Percentiles rank a stretch among this genome's conserved stretches.
These are phyloP conservation scores for Anthracocystis walkeri DNA, from an alignment of 1,284 basidiomycete species.

Conservation along the genomic window DNA sequence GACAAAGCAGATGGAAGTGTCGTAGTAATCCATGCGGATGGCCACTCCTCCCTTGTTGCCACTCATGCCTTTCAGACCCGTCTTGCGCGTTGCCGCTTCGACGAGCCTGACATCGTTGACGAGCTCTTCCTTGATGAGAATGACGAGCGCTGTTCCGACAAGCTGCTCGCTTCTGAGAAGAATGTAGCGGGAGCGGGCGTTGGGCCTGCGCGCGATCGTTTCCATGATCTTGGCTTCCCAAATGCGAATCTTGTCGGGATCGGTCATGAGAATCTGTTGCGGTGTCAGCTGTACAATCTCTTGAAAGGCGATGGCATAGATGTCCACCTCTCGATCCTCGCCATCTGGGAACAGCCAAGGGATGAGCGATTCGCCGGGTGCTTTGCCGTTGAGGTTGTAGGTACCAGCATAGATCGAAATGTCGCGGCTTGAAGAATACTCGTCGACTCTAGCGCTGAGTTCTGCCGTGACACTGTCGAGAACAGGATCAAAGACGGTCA, in stretches of 20 bases:
- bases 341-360: slow-evolving; percentile 86
- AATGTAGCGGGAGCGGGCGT: slow-evolving; percentile 81
- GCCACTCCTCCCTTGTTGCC: slow-evolving; percentile 92
- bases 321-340: slow-evolving; percentile 68
- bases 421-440: slow-evolving; percentile 85
- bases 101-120: slow-evolving; percentile 86
- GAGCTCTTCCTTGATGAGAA: slow-evolving; percentile 83
- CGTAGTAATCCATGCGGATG: slow-evolving; percentile 88
- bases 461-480: slow-evolving; percentile 83
- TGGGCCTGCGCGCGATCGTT: slow-evolving; percentile 78
- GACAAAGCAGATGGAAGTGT: slow-evolving; percentile 92
- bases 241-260: slow-evolving; percentile 80
- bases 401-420: slow-evolving; percentile 87
- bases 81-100: slow-evolving; percentile 93
- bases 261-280: slow-evolving; percentile 90
- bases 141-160: slow-evolving; percentile 90
- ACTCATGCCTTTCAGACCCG: slow-evolving; percentile 93
- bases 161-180: slow-evolving; percentile 92
- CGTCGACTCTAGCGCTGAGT: slow-evolving; percentile 73
- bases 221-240: slow-evolving; percentile 90
- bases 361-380: slow-evolving; percentile 81
- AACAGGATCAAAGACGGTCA: slow-evolving; percentile 92
- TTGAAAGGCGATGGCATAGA: slow-evolving; percentile 79
- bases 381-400: slow-evolving; percentile 94
- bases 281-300: slow-evolving; percentile 97